Conservation (phyloP, 352 stramenopile genomes). For the Discostella stelligera region DNA sequence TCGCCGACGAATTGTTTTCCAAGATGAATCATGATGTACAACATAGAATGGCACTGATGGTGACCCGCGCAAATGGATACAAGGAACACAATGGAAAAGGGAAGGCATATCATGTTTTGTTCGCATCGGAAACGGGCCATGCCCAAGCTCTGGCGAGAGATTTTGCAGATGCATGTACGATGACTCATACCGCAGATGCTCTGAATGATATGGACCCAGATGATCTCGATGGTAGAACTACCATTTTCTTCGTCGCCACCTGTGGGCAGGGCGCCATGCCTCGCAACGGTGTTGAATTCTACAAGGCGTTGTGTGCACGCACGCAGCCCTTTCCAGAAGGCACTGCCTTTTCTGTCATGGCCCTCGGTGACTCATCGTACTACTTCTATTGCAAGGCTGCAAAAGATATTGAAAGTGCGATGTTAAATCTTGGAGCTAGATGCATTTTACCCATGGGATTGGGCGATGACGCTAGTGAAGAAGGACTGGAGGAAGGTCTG, state of each 20-base stretch:
- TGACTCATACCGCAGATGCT: slow-evolving; percentile 54
- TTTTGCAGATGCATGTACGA: slow-evolving; percentile 65
- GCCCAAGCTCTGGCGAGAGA: slow-evolving; percentile 55
- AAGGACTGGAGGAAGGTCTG: slow-evolving; percentile 60
- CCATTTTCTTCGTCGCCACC: slow-evolving; percentile 69
- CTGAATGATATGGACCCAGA: slow-evolving; percentile 66
- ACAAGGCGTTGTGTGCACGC: slow-evolving; percentile 48
- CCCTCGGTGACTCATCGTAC: slow-evolving; percentile 65
- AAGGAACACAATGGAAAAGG: slow-evolving; percentile 59
- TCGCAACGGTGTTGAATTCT: slow-evolving; percentile 62
- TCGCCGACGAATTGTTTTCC: slow-evolving; percentile 69
- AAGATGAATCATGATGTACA: slow-evolving; percentile 85
- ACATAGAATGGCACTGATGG: slow-evolving; percentile 84
- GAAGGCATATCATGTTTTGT: slow-evolving; percentile 62
- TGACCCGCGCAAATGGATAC: slow-evolving; percentile 59
- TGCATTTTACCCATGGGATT: slow-evolving; percentile 50
- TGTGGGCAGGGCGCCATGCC: slow-evolving; percentile 67
- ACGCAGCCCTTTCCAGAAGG: slow-evolving; percentile 57
- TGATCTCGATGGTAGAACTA: slow-evolving; percentile 62
- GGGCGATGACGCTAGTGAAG: slow-evolving; percentile 61
- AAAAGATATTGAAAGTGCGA: slow-evolving; percentile 52
- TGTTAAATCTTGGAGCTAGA: slow-evolving; percentile 61
- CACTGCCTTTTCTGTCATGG: slow-evolving; percentile 63
- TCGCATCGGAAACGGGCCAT: slow-evolving; percentile 63
- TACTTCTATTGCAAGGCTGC: slow-evolving; percentile 74